A percentile compares a stretch with the other conserved stretches of the same genome.
These are phyloP conservation scores for Neoboletus subvelutipes DNA, from an alignment of 768 basidiomycete species.

Conservation along the genomic window DNA sequence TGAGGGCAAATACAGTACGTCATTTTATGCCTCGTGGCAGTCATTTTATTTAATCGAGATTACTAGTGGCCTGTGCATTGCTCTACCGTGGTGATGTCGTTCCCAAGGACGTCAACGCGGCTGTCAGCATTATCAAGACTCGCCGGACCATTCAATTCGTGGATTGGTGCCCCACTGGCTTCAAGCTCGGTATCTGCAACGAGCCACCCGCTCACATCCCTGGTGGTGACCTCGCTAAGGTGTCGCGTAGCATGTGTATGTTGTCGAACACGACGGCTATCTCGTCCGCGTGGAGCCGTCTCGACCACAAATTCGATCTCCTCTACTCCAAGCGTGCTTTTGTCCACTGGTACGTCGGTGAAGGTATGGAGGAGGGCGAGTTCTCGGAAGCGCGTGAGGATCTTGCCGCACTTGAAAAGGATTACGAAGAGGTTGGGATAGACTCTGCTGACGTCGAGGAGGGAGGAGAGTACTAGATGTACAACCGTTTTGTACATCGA, in stretches of 20 bases:
- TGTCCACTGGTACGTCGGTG: slow-evolving; percentile 67
- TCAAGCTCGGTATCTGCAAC: slow-evolving; percentile 79
- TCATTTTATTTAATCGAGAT: slow-evolving; percentile 3
- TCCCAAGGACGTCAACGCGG: slow-evolving; percentile 75
- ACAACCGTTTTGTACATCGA: slow-evolving; percentile 7
- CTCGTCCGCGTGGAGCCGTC: slow-evolving; percentile 69
- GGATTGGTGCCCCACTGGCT: slow-evolving; percentile 78
- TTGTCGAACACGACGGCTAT: slow-evolving; percentile 74
- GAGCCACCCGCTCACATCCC: slow-evolving; percentile 75
- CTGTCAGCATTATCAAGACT: slow-evolving; percentile 72
- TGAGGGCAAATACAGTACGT: slow-evolving; percentile 73
- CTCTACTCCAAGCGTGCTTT: slow-evolving; percentile 67
- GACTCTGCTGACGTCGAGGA: slow-evolving; percentile 53
- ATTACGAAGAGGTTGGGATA: slow-evolving; percentile 83
- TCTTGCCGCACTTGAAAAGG: slow-evolving; percentile 99
- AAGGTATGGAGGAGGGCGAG: slow-evolving; percentile 90
- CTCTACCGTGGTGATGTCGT: slow-evolving; percentile 78
- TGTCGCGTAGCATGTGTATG: slow-evolving; percentile 76
- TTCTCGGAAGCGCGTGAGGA: slow-evolving; percentile 99
- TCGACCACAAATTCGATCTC: slow-evolving; percentile 78
- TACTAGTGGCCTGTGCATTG: slow-evolving; percentile 62
- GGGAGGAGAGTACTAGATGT: slow-evolving; percentile 44
- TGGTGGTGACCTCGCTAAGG: slow-evolving; percentile 74
- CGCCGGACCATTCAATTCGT: slow-evolving; percentile 79
- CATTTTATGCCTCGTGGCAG: neutral